Evolutionary conservation across 768 basidiomycete species (phyloP), one percentile per base, ranked within the genome.

Genomic region (Dacryopinax spathularia): DNA sequence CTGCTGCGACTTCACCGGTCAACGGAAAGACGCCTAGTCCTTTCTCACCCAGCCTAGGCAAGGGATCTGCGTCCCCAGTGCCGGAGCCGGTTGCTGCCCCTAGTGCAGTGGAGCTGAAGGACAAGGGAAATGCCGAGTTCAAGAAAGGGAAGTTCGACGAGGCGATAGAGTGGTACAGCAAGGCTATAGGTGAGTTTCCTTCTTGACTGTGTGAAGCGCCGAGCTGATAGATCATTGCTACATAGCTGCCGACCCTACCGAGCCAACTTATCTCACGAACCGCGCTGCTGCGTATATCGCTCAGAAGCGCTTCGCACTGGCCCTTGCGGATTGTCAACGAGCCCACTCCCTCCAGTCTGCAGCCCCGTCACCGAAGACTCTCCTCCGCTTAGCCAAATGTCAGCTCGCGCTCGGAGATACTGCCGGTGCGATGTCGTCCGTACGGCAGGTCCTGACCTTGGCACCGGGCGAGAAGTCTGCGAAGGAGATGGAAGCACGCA

Each of bases 271-370:
- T 70, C 77, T 86, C 66, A 89, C 89, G 0, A 94, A 94, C 72
- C 84, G 91, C 31, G 91, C 91, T 0, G 91, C 91, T 0, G 85
- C 90, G 1, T 82, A 86, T 71, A 93, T 94, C 82, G 82, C 84
- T 0, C 71, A 88, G 60, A 91, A 91, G 71, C 82, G 82, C 34
- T 93, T 87, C 78, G 79, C 83, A 33, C 75, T 77, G 0, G 91
- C 91, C 0, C 77, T 92, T 18, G 80, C 79, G 35, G 91, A 94
- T 70, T 92, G 89, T 69, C 89, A 89, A 72, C 78, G 78, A 34
- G 91, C 90, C 2, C 79, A 81, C 0, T 73, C 82, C 0, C 76
- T 91, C 4, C 88, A 91, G 74, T 73, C 84, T 7, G 71, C 66
- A 7, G 69, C 75, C 13, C 87, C 87, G 6, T 82, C 85, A 3